Percentiles rank a stretch among this genome's conserved stretches.
phyloP scores from a whole-genome alignment of 495 filamentous ascomycete genomes.

The Emericellopsis terricola region DNA sequence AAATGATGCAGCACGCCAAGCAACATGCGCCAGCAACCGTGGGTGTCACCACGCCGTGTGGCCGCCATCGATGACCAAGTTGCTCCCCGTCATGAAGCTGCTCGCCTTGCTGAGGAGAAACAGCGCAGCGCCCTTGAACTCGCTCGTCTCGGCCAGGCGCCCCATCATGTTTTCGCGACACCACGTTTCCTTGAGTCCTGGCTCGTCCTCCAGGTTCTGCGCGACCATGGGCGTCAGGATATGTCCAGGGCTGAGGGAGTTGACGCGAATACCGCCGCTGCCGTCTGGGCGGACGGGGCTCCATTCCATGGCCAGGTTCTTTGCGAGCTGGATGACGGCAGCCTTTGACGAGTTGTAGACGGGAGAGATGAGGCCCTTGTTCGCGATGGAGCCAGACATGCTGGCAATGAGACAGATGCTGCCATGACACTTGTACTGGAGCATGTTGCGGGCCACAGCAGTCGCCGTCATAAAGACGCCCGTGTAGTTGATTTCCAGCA shows the following conservation, averaged over 20 bases:
- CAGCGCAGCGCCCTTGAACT: conserved; percentile 44
- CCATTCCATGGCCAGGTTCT: conserved; percentile 59
- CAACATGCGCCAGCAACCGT: background rate
- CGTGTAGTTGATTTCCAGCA: conserved; percentile 62
- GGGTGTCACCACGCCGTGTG: conserved; percentile 26
- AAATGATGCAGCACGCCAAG: background rate
- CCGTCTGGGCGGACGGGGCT: conserved; percentile 22
- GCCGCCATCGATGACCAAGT: conserved; percentile 43
- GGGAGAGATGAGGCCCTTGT: conserved; percentile 46
- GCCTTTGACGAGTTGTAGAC: conserved; percentile 59
- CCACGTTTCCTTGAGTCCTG: conserved; percentile 39
- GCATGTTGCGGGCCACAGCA: conserved; percentile 57
- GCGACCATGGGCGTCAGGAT: conserved; percentile 58
- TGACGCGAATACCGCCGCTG: conserved; percentile 44
- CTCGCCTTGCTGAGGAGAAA: conserved; percentile 43
- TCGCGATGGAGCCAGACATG: conserved; percentile 58
- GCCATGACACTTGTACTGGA: conserved; percentile 50
- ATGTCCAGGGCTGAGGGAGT: conserved; percentile 49
- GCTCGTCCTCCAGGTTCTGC: conserved; percentile 46
- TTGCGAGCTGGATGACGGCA: conserved; percentile 44
- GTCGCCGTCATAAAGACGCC: conserved; percentile 62
- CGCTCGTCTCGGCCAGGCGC: conserved; percentile 39
- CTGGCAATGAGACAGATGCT: conserved; percentile 56
- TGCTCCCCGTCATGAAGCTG: conserved; percentile 53
- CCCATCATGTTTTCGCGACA: conserved; percentile 55